These are phyloP conservation scores for Pleurotus tuber-regium DNA, from an alignment of 768 basidiomycete genomes.

Conservation along the genomic window DNA sequence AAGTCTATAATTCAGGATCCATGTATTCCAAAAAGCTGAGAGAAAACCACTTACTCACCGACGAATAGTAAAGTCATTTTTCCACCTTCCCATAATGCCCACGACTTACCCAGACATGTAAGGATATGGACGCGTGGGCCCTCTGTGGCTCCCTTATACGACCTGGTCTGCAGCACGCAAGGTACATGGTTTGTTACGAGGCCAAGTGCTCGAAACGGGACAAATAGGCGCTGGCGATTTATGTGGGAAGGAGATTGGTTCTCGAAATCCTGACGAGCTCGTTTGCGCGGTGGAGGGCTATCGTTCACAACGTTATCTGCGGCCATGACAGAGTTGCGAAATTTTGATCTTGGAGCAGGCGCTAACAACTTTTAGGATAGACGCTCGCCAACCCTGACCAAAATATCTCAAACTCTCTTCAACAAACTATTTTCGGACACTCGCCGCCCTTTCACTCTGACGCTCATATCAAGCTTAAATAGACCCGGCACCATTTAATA, in stretches of 20 bases:
- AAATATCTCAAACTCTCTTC: too few species aligned
- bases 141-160: conserved; percentile 80
- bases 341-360: conserved; percentile 2
- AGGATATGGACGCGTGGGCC: conserved; percentile 82
- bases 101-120: conserved; percentile 84
- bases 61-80: conserved; percentile 93
- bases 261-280: conserved; percentile 36
- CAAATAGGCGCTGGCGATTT: conserved; percentile 63
- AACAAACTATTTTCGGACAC: too few species aligned
- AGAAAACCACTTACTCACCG: conserved; percentile 53
- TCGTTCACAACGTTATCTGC: conserved; percentile 17
- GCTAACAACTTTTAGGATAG: too few species aligned
- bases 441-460: too few species aligned
- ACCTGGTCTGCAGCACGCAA: conserved; percentile 82
- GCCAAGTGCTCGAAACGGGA: conserved; percentile 94
- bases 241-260: conserved; percentile 13
- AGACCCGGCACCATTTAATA: too few species aligned
- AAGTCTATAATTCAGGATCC: conserved; percentile 3
- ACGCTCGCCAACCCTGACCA: too few species aligned
- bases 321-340: conserved; percentile 9
- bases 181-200: conserved; percentile 90
- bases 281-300: conserved; percentile 49
- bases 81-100: conserved; percentile 96
- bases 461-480: too few species aligned
- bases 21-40: conserved; percentile 1